Conservation (phyloP, 805 yeast genomes). For the Suhomyces tanzawaensis region DNA sequence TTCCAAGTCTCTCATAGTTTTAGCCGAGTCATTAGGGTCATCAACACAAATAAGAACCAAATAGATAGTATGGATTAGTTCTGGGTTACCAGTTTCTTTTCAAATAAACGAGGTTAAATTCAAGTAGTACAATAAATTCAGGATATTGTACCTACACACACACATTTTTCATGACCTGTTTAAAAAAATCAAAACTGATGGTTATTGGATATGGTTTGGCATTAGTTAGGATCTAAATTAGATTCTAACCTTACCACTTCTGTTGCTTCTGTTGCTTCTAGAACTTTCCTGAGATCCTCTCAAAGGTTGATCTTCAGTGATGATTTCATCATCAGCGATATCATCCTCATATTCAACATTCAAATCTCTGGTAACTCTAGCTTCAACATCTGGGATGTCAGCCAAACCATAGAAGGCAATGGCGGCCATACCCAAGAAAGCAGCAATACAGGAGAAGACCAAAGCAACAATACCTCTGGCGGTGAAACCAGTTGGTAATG, state of each 20-base stretch:
- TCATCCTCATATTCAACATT: constrained; percentile 43
- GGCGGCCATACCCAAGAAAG: constrained; percentile 73
- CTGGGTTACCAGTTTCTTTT: not conserved
- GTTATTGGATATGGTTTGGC: not conserved
- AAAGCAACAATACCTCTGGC: constrained; percentile 93
- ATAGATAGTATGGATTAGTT: not conserved
- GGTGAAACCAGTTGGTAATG: constrained; percentile 87
- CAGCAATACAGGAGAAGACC: constrained; percentile 86
- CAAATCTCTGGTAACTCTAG: constrained; percentile 56
- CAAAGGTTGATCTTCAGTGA: constrained; percentile 10
- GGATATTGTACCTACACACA: constrained; percentile 16
- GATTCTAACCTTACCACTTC: not conserved
- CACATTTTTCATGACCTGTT: constrained; percentile 13
- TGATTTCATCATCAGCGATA: constrained; percentile 23
- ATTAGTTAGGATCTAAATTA: not conserved
- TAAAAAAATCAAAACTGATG: too few relatives aligned
- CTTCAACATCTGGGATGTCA: constrained; percentile 71
- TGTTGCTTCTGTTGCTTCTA: not conserved
- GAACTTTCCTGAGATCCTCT: constrained; percentile 3
- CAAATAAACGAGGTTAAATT: constrained; percentile 1
- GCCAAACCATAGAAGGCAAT: constrained; percentile 84
- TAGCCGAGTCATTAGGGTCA: constrained; percentile 5
- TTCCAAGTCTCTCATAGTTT: not conserved
- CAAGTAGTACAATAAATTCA: constrained; percentile 6
- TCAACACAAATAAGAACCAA: constrained; percentile 1